Conservation (phyloP, 2,329 filamentous ascomycete species). For the Monascus ruber region DNA sequence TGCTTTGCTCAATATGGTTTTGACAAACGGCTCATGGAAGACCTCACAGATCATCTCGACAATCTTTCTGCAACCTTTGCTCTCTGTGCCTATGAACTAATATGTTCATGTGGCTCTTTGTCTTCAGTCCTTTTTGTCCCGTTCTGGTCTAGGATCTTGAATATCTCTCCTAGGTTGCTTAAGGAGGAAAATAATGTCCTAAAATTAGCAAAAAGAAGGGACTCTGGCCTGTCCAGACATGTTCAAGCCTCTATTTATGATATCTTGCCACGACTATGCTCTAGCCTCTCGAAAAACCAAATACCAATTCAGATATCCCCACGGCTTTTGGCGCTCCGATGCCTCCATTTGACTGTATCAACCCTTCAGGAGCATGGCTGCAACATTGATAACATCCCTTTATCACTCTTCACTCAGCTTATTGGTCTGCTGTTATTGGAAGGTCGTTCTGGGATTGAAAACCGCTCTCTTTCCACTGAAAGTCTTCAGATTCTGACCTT, state of each 20-base stretch:
- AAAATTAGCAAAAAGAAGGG: conserved; percentile 10
- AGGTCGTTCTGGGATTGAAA: conserved; percentile 1
- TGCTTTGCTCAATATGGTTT: conserved; percentile 62
- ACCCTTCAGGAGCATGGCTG: conserved; percentile 21
- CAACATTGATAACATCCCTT: conserved; percentile 14
- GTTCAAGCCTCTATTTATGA: conserved; percentile 19
- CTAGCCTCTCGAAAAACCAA: conserved; percentile 13
- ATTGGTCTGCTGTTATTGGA: conserved; percentile 17
- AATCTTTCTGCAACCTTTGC: conserved; percentile 20
- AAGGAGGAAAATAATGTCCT: conserved; percentile 17
- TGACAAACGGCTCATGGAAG: conserved; percentile 56
- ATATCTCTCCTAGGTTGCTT: conserved; percentile 17
- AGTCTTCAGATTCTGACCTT: conserved; percentile 14
- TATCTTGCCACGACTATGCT: conserved; percentile 11
- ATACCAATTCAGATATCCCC: conserved; percentile 16
- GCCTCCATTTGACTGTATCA: conserved; percentile 20
- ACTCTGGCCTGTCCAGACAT: conserved; percentile 17
- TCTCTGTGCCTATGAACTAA: conserved; percentile 22
- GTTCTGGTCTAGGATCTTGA: conserved; percentile 22
- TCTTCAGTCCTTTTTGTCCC: conserved; percentile 16
- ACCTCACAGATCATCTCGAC: conserved; percentile 50
- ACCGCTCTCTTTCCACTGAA: conserved; percentile 3
- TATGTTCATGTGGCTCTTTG: conserved; percentile 15
- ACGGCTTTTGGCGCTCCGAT: conserved; percentile 21
- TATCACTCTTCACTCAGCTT: conserved; percentile 15